Base-by-base conservation (phyloP, 129 eudicot genomes). In the Chrysanthemum makinoi region DNA sequence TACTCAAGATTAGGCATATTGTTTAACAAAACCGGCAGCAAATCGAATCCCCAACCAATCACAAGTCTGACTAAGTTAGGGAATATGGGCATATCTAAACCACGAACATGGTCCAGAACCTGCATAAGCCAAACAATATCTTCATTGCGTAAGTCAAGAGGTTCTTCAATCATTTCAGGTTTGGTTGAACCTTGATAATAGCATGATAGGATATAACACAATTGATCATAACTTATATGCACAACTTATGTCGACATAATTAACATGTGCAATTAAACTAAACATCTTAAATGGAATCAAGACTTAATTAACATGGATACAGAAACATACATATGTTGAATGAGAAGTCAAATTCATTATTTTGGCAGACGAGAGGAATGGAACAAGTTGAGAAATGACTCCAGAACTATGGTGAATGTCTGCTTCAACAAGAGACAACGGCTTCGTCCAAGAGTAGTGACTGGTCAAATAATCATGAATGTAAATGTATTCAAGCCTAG, bases 1-100 rank as follows among this genome's bases (percentile, higher is more conserved):
- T 70, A 59, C 66, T 77, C 76, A 53, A 77, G 81, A 63, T 77
- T 77, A 20, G 81, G 76, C 76, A 70, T 70, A 5, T 14, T 19
- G 8, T 51, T 4, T 62, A 77, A 16, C 58, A 62, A 39, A 43
- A 13, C 9, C 3, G 50, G 58, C 59, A 77, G 50, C 39, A 52
- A 59, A 60, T 39, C 6, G 75, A 75, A n/a, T 75, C 56, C 15
- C 35, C 46, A 13, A 15, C 62, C 43, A 49, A 70, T 35, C 50
- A 24, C 63, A 33, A 77, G 24, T 33, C 61, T 63, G 28, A 62
- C 72, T 66, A 77, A 47, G 76, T 69, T 77, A n/a, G 33, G 50
- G 81, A 70, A 69, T 5, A 16, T 26, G 12, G 72, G 58, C 33
- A 77, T 60, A 66, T 15, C 10, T 62, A 69, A 20, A 62, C 17